A percentile compares a stretch with the other conserved stretches of the same genome.
These are phyloP conservation scores for Picea glauca DNA, from an alignment of 75 land plant species.

Conservation along the genomic window DNA sequence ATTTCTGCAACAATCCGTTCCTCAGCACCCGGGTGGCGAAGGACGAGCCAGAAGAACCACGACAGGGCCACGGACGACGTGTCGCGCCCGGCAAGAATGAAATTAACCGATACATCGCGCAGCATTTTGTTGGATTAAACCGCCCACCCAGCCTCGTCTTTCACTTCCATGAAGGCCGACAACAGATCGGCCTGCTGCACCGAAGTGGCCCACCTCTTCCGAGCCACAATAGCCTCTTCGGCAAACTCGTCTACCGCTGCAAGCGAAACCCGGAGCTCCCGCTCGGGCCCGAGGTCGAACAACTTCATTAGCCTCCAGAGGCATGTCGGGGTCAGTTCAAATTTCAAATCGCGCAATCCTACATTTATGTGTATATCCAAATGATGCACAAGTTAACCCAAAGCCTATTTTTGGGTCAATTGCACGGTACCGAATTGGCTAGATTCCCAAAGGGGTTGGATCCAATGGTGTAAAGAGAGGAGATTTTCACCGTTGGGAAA, in stretches of 20 bases:
- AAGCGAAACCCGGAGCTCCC: constrained; percentile 8
- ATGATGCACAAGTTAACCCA: no score
- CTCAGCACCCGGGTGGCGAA: constrained; percentile 45
- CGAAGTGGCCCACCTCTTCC: neutral
- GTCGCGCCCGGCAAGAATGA: constrained; percentile 79
- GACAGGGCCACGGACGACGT: constrained; percentile 61
- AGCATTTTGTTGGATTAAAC: constrained; percentile 23
- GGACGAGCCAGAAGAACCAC: constrained; percentile 73
- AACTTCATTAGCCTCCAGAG: constrained; percentile 17
- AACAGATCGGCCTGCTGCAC: constrained; percentile 9
- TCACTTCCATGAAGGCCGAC: constrained; percentile 12
- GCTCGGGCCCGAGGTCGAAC: constrained; percentile 17
- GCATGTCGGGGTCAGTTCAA: constrained; percentile 12
- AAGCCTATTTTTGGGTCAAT: no score
- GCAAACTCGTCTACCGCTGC: constrained; percentile 1
- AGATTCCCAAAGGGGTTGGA: no score
- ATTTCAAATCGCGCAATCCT: no score
- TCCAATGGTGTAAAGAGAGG: no score
- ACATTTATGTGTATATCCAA: no score
- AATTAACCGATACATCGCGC: constrained; percentile 31
- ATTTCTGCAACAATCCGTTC: constrained; percentile 15
- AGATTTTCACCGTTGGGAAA: no score
- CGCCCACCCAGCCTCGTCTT: constrained; percentile 12
- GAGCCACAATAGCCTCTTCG: constrained; percentile 7
- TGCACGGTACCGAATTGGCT: no score